Evolutionary conservation across 257 asterid species (phyloP).

Genomic region (Mentha longifolia): DNA sequence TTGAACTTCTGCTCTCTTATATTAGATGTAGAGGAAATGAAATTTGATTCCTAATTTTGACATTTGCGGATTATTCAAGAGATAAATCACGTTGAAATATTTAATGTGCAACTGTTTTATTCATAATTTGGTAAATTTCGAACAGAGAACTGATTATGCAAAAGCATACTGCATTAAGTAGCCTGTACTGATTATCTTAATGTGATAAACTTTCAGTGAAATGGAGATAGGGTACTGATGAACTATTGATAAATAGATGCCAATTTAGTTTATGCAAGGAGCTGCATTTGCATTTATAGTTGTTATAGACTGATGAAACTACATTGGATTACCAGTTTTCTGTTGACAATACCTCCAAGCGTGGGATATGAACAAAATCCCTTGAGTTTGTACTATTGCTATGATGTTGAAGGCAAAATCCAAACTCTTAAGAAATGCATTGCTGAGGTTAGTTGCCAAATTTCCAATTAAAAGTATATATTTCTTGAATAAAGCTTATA

Average conservation of each 20-base stretch:
- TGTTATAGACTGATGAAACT: slow-evolving; percentile 35
- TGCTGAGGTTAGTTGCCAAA: slow-evolving; percentile 72
- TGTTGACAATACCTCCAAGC: slow-evolving; percentile 95
- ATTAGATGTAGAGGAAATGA: too few species aligned
- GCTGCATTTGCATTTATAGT: slow-evolving; percentile 23
- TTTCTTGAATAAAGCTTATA: neutral
- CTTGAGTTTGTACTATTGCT: slow-evolving; percentile 86
- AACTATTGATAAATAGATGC: neutral
- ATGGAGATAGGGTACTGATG: neutral
- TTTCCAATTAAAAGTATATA: slow-evolving; percentile 1
- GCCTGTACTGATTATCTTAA: neutral
- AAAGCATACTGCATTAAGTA: slow-evolving; percentile 14
- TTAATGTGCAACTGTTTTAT: neutral
- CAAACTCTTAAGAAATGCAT: slow-evolving; percentile 72
- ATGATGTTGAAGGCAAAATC: slow-evolving; percentile 64
- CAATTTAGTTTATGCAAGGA: slow-evolving; percentile 20
- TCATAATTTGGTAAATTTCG: slow-evolving; percentile 5
- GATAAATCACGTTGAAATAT: neutral
- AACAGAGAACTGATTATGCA: neutral
- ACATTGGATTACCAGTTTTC: slow-evolving; percentile 55
- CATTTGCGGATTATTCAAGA: neutral
- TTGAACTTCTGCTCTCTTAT: neutral
- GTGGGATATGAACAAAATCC: slow-evolving; percentile 97
- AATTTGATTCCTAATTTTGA: too few species aligned
- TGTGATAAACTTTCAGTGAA: slow-evolving; percentile 5